A percentile compares a stretch with the other conserved stretches of the same genome.
Conservation (phyloP, 164 flowering plant genomes). For the Platanus orientalis region DNA sequence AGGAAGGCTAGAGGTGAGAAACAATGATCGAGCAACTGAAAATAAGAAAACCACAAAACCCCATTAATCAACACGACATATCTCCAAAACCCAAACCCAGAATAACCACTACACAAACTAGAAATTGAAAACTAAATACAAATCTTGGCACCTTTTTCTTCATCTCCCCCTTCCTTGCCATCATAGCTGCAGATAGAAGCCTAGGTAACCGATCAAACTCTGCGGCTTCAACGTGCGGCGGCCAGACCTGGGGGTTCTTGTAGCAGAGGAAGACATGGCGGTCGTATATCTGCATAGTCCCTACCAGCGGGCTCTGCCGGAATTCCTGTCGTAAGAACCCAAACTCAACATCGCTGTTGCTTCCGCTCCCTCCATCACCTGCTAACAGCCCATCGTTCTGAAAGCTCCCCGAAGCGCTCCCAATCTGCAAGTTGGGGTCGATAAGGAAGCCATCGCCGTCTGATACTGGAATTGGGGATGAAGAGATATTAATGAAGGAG, state of each 20-base stretch:
- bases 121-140: too few relatives aligned
- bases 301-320: slow-evolving; percentile 52
- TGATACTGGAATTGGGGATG: slow-evolving; percentile 53
- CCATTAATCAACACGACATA: too few relatives aligned
- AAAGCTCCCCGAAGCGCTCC: slow-evolving; percentile 75
- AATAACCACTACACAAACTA: too few relatives aligned
- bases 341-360: slow-evolving; percentile 50
- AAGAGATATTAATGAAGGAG: slow-evolving; percentile 34
- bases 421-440: slow-evolving; percentile 33
- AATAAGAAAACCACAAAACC: too few relatives aligned
- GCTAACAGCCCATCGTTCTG: slow-evolving; percentile 57
- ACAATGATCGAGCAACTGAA: too few relatives aligned
- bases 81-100: too few relatives aligned
- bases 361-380: slow-evolving; percentile 23
- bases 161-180: slow-evolving; percentile 61
- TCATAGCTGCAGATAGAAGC: slow-evolving; percentile 71
- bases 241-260: slow-evolving; percentile 87
- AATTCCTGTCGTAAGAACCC: slow-evolving; percentile 70
- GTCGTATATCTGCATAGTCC: slow-evolving; percentile 63
- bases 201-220: slow-evolving; percentile 94
- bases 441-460: slow-evolving; percentile 33
- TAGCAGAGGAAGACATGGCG: slow-evolving; percentile 91
- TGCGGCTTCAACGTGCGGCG: slow-evolving; percentile 76
- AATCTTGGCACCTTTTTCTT: slow-evolving; percentile 54
- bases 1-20: too few relatives aligned